phyloP scores from a whole-genome alignment of 2,329 filamentous ascomycete genomes.

The Alternaria sp. region DNA sequence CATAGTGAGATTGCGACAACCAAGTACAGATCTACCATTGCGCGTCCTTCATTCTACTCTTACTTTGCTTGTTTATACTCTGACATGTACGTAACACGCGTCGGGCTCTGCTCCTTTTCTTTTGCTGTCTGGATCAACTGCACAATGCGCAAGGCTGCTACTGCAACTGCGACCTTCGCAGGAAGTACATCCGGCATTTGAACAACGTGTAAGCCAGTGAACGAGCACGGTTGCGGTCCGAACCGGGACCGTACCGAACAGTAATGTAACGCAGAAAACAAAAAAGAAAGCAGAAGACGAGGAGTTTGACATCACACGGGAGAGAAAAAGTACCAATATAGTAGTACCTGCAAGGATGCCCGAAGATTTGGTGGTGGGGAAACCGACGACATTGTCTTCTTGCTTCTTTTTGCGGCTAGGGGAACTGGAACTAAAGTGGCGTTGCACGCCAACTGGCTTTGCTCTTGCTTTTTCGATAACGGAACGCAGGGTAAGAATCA shows the following conservation, averaged over 20 bases:
- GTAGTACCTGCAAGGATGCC: slow-evolving; percentile 3
- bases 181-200: slow-evolving; percentile 4
- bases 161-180: not conserved
- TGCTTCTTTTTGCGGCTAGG: slow-evolving; percentile 6
- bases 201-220: slow-evolving; percentile 4
- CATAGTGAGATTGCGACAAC: not conserved
- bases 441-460: not conserved
- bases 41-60: slow-evolving; percentile 4
- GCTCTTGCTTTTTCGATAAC: not conserved
- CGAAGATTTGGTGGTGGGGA: not conserved
- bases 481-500: slow-evolving; percentile 5
- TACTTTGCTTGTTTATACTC: slow-evolving; percentile 6
- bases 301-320: not conserved
- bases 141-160: slow-evolving; percentile 2
- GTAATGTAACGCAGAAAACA: not conserved
- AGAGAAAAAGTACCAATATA: not conserved
- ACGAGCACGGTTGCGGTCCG: slow-evolving; percentile 2
- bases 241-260: slow-evolving; percentile 3
- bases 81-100: slow-evolving; percentile 2
- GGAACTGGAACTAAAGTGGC: not conserved
- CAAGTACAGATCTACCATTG: slow-evolving; percentile 3
- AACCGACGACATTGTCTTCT: not conserved
- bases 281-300: not conserved
- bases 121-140: not conserved
- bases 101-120: not conserved